Base-by-base conservation (phyloP, 805 yeast species). In the Pichia scutulata region DNA sequence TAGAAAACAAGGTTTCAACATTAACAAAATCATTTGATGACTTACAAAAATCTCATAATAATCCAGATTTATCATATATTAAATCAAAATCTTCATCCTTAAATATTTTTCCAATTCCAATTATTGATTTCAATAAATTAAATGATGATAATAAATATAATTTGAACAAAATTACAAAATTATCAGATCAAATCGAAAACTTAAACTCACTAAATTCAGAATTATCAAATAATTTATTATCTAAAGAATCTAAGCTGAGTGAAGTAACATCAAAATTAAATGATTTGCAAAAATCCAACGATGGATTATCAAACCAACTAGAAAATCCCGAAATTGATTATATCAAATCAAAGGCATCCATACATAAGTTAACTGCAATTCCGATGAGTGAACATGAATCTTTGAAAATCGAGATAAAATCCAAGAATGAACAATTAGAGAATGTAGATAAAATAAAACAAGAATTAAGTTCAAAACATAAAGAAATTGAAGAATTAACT, bases 301-400 rank as follows among this genome's bases (percentile, higher is more conserved):
- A 19, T 12, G 30, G 47, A 33, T 18, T 55, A 19, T 36, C 45
- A 25, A 23, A 28, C 19, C 30, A 41, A 23, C n/a, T 60, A 13
- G 59, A 56, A 6, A 51, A 55, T 12, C 78, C 80, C 5, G 58
- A 68, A 13, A 55, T 60, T 16, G 66, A 60, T 9, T 64, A 64
- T 47, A 54, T 70, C 39, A 50, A 50, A 19, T 55, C 57, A 8
- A 64, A 64, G 39, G 69, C 75, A 4, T 39, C 54, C 6, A 45
- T 48, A 12, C 64, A 56, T 48, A 66, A 69, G 2, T 51, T 66
- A 14, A 51, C 56, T 13, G 55, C 63, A 39, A 49, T 69, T 25
- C 64, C 64, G 36, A 49, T 48, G 30, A 50, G 45, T 8, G 64
- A 53, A 10, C 63, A 64, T 45, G 52, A 54, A 26, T 41, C 46